These are phyloP conservation scores for Penicillium soppii DNA, from an alignment of 495 filamentous ascomycete species.

Conservation along the genomic window DNA sequence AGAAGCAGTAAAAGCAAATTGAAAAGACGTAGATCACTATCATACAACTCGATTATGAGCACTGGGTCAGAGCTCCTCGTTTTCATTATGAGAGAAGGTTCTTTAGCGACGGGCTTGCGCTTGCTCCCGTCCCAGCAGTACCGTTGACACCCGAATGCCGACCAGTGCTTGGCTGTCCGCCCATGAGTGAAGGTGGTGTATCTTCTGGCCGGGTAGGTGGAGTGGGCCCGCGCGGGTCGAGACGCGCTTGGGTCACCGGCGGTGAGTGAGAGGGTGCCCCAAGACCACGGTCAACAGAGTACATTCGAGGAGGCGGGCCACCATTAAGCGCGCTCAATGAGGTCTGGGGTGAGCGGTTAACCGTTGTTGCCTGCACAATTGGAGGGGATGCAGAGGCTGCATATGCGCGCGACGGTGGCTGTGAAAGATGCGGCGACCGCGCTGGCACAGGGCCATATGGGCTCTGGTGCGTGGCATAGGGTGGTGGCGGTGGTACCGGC, in stretches of 20 bases:
- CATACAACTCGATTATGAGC: slow-evolving; percentile 21
- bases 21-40: slow-evolving; percentile 21
- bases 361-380: slow-evolving; percentile 40
- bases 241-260: slow-evolving; percentile 33
- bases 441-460: slow-evolving; percentile 40
- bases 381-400: slow-evolving; percentile 51
- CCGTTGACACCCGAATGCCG: slow-evolving; percentile 38
- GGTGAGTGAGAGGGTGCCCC: slow-evolving; percentile 38
- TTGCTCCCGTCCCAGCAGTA: slow-evolving; percentile 51
- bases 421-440: slow-evolving; percentile 41
- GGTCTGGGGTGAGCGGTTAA: slow-evolving; percentile 42
- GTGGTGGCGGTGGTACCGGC: slow-evolving; percentile 41
- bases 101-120: slow-evolving; percentile 72
- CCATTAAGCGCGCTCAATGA: slow-evolving; percentile 40
- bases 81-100: slow-evolving; percentile 64
- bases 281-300: slow-evolving; percentile 35
- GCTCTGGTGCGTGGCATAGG: slow-evolving; percentile 40
- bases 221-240: slow-evolving; percentile 35
- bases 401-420: slow-evolving; percentile 37
- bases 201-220: slow-evolving; percentile 37
- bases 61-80: slow-evolving; percentile 3
- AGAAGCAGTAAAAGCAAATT: slow-evolving; percentile 20
- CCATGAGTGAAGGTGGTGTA: slow-evolving; percentile 23
- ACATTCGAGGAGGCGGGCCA: slow-evolving; percentile 37
- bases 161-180: slow-evolving; percentile 24